Percentiles rank a stretch among this genome's conserved stretches.
phyloP scores from a whole-genome alignment of 768 basidiomycete genomes.

The Asterophora parasitica region DNA sequence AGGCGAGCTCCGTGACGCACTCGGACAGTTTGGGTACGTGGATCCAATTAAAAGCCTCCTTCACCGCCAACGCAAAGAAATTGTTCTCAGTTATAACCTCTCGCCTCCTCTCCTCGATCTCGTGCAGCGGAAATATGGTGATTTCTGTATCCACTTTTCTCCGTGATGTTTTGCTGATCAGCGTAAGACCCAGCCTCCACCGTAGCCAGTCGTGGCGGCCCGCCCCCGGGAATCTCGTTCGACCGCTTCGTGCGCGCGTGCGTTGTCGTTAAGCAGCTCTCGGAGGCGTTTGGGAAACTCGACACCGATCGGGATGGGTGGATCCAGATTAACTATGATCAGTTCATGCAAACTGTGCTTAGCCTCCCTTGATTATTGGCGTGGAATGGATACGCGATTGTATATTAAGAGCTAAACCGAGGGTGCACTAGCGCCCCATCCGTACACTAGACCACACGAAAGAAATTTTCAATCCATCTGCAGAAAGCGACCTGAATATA shows the following conservation, averaged over 20 bases:
- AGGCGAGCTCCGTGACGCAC: conserved; percentile 61
- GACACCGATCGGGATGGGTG: conserved; percentile 68
- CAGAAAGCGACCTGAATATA: no score
- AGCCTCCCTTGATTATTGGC: conserved; percentile 45
- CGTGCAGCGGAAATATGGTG: conserved; percentile 79
- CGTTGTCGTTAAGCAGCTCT: conserved; percentile 75
- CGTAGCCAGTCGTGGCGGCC: conserved; percentile 25
- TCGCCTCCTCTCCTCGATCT: conserved; percentile 60
- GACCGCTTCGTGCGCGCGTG: conserved; percentile 87
- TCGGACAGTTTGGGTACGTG: conserved; percentile 74
- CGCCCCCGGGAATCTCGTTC: conserved; percentile 64
- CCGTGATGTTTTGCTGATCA: no score
- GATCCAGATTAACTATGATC: conserved; percentile 69
- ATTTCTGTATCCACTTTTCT: conserved; percentile 11
- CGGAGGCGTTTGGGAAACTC: conserved; percentile 61
- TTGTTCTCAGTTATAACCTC: conserved; percentile 52
- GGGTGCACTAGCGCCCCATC: no score
- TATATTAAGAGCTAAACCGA: no score
- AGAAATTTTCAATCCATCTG: no score
- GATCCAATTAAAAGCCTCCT: conserved; percentile 6
- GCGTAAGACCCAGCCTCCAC: conserved; percentile 35
- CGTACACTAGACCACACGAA: no score
- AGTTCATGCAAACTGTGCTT: conserved; percentile 67
- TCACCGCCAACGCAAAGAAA: not conserved
- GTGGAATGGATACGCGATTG: no score